These are phyloP conservation scores for Candida lessepsii DNA, from an alignment of 805 yeast genomes.

Conservation along the genomic window DNA sequence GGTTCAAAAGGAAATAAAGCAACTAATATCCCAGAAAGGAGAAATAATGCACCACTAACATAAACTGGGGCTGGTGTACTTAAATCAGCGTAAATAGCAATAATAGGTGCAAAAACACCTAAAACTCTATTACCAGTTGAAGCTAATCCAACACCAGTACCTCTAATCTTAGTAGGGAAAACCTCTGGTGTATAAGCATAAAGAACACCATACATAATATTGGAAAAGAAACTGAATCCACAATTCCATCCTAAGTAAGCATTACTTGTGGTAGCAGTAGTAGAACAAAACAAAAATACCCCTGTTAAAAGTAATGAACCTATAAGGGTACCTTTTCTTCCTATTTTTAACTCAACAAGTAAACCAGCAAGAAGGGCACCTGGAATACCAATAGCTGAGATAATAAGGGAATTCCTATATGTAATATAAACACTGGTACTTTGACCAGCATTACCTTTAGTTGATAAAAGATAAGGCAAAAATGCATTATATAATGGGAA, in stretches of 20 bases:
- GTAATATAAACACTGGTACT: constrained; percentile 32
- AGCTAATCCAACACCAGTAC: constrained; percentile 61
- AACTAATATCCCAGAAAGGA: constrained; percentile 39
- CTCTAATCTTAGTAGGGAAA: constrained; percentile 47
- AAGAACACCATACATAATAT: constrained; percentile 54
- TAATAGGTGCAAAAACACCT: constrained; percentile 59
- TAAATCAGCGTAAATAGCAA: constrained; percentile 53
- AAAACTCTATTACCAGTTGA: constrained; percentile 53
- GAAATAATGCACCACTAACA: constrained; percentile 57
- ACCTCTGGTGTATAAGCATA: constrained; percentile 70
- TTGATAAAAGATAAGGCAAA: constrained; percentile 50
- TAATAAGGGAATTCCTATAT: constrained; percentile 31
- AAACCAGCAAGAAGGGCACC: constrained; percentile 34
- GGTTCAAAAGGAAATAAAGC: constrained; percentile 31
- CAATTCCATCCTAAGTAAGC: constrained; percentile 51
- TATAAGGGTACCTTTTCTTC: constrained; percentile 57
- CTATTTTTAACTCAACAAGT: constrained; percentile 37
- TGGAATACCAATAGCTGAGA: constrained; percentile 32
- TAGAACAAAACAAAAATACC: constrained; percentile 60
- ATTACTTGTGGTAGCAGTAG: constrained; percentile 55
- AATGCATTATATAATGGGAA: constrained; percentile 57
- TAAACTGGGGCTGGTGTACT: constrained; percentile 59
- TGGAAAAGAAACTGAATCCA: constrained; percentile 45
- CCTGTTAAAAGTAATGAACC: constrained; percentile 54
- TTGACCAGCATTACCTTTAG: constrained; percentile 32